A percentile compares a stretch with the other conserved stretches of the same genome.
phyloP scores from a whole-genome alignment of 2,329 filamentous ascomycete genomes.

The Colletotrichum sp. region DNA sequence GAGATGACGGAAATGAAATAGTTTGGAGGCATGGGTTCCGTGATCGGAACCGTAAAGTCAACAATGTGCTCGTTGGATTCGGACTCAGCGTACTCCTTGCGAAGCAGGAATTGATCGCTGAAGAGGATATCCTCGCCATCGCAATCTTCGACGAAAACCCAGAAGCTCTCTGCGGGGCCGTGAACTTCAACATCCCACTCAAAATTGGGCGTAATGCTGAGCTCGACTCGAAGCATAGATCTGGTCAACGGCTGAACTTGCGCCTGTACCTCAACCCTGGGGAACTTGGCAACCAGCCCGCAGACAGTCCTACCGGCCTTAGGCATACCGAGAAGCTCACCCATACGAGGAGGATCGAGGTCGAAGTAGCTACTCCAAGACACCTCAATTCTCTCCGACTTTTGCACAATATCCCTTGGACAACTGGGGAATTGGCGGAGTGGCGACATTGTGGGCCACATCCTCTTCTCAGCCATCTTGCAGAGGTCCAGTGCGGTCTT shows the following conservation, averaged over 20 bases:
- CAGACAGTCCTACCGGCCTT: slow-evolving; percentile 88
- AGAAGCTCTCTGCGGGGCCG: slow-evolving; percentile 89
- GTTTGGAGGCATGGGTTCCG: slow-evolving; percentile 97
- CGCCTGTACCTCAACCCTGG: slow-evolving; percentile 88
- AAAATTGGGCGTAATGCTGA: slow-evolving; percentile 93
- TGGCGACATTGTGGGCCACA: slow-evolving; percentile 99
- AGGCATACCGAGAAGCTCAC: slow-evolving; percentile 88
- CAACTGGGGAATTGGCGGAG: slow-evolving; percentile 88
- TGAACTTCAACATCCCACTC: slow-evolving; percentile 93
- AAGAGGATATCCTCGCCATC: slow-evolving; percentile 96
- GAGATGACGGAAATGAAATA: slow-evolving; percentile 97
- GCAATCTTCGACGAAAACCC: slow-evolving; percentile 96
- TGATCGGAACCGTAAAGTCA: slow-evolving; percentile 95
- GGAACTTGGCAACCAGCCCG: slow-evolving; percentile 88
- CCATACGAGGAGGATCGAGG: slow-evolving; percentile 94
- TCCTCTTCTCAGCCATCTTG: slow-evolving; percentile 99
- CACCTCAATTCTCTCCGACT: slow-evolving; percentile 93
- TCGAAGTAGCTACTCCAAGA: slow-evolving; percentile 95
- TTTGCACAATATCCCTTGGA: slow-evolving; percentile 84
- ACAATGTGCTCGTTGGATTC: slow-evolving; percentile 94
- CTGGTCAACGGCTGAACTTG: slow-evolving; percentile 94
- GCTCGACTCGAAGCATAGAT: slow-evolving; percentile 87
- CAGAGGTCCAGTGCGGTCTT: slow-evolving; percentile 93
- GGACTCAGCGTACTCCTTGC: slow-evolving; percentile 83
- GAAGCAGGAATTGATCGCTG: slow-evolving; percentile 91